Evolutionary conservation across 768 basidiomycete genomes (phyloP).

Genomic region (Amanita inopinata): DNA sequence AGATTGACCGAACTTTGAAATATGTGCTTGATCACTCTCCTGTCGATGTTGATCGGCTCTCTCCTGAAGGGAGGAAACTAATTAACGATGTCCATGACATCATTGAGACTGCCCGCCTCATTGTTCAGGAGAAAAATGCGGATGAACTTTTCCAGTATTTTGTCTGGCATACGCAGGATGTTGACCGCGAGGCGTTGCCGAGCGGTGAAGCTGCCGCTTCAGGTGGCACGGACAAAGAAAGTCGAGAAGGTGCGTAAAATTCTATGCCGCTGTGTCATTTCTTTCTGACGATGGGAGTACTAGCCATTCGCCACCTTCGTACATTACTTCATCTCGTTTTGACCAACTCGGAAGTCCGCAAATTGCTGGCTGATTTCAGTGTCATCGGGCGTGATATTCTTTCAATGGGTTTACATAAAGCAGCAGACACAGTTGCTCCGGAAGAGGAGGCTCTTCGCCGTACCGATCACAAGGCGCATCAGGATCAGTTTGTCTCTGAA

Average conservation of each 20-base stretch:
- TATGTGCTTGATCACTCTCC: constrained; percentile 55
- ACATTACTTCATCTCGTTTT: constrained; percentile 79
- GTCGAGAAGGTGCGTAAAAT: constrained; percentile 46
- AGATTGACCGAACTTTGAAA: constrained; percentile 64
- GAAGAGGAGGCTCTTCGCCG: constrained; percentile 45
- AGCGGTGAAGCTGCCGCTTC: constrained; percentile 35
- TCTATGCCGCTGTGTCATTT: not conserved
- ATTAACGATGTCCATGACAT: constrained; percentile 73
- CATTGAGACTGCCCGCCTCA: constrained; percentile 58
- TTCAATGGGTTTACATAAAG: constrained; percentile 61
- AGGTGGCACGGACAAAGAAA: constrained; percentile 39
- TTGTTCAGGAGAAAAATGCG: constrained; percentile 76
- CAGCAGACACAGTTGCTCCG: constrained; percentile 62
- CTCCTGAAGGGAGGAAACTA: constrained; percentile 67
- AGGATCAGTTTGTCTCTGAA: constrained; percentile 54
- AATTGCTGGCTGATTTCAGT: constrained; percentile 73
- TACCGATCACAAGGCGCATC: constrained; percentile 62
- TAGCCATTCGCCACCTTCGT: constrained; percentile 79
- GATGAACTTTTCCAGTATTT: constrained; percentile 93
- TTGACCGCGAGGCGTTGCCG: constrained; percentile 22
- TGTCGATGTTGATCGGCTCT: constrained; percentile 56
- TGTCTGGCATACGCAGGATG: constrained; percentile 65
- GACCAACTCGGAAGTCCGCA: constrained; percentile 90
- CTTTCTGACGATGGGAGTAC: not conserved
- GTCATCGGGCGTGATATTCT: constrained; percentile 79